These are phyloP conservation scores for Arbutus unedo DNA, from an alignment of 148 eudicot species.

Conservation along the genomic window DNA sequence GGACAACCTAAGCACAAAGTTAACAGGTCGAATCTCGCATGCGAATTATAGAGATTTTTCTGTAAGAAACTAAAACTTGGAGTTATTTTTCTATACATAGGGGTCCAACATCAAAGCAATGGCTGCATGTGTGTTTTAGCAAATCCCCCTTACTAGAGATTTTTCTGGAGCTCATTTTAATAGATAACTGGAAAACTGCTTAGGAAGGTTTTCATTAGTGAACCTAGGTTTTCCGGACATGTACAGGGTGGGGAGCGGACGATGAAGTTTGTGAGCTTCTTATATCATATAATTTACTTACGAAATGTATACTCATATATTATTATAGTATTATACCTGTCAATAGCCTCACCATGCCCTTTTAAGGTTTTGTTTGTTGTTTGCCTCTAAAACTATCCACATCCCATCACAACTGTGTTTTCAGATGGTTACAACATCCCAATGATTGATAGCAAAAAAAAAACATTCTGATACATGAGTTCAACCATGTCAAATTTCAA, in stretches of 20 bases:
- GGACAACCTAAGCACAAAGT: too few relatives aligned
- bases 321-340: neutral
- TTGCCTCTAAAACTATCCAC: neutral
- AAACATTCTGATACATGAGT: neutral
- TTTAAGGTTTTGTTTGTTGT: neutral
- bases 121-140: neutral
- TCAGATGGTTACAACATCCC: constrained; percentile 7
- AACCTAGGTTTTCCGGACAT: neutral
- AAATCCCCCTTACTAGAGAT: neutral
- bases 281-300: neutral
- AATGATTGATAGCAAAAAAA: neutral
- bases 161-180: neutral
- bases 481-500: neutral
- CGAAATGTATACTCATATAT: neutral
- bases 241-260: neutral
- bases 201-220: neutral
- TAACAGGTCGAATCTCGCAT: too few relatives aligned
- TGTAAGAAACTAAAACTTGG: neutral
- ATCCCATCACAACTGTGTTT: neutral
- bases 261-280: neutral
- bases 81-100: neutral
- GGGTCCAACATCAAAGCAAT: neutral
- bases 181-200: neutral
- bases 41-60: too few relatives aligned
- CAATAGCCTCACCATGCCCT: neutral